Percentiles rank a stretch among this genome's conserved stretches.
Conservation (phyloP, 1,284 basidiomycete species). For the Sporisorium iseilematis-ciliati region DNA sequence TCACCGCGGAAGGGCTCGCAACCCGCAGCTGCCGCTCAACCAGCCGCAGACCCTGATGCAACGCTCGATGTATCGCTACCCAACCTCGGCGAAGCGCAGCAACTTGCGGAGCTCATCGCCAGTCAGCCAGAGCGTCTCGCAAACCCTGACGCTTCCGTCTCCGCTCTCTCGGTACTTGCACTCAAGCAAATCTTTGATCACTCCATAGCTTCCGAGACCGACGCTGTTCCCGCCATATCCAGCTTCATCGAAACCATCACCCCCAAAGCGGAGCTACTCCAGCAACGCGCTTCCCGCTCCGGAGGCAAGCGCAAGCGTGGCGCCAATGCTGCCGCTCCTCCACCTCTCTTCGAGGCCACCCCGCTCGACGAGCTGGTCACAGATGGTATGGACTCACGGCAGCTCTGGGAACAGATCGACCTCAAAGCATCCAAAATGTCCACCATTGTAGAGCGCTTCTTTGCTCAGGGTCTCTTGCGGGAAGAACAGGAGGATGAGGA, state of each 20-base stretch:
- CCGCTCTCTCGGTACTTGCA: constrained; percentile 27
- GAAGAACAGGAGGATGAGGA: constrained; percentile 60
- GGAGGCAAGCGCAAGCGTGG: constrained; percentile 56
- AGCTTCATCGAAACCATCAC: constrained; percentile 78
- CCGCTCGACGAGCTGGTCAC: constrained; percentile 81
- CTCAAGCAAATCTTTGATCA: constrained; percentile 53
- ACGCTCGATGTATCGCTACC: constrained; percentile 10
- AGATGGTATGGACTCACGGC: constrained; percentile 86
- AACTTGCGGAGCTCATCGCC: constrained; percentile 50
- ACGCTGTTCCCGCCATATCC: constrained; percentile 77
- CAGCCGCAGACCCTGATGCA: not conserved
- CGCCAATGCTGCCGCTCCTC: constrained; percentile 34
- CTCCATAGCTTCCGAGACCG: constrained; percentile 74
- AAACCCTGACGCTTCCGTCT: constrained; percentile 24
- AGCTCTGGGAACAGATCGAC: constrained; percentile 83
- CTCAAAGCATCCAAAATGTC: constrained; percentile 55
- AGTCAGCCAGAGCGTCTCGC: constrained; percentile 43
- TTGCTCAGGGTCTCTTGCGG: constrained; percentile 67
- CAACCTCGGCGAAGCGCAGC: constrained; percentile 28
- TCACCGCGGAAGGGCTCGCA: constrained; percentile 28
- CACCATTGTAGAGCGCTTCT: constrained; percentile 48
- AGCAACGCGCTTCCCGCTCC: constrained; percentile 37
- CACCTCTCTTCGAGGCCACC: constrained; percentile 76
- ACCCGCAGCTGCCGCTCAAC: constrained; percentile 2
- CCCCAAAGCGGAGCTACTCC: constrained; percentile 67